phyloP scores from a whole-genome alignment of 2,329 filamentous ascomycete species.

The Apiospora malaysiana region DNA sequence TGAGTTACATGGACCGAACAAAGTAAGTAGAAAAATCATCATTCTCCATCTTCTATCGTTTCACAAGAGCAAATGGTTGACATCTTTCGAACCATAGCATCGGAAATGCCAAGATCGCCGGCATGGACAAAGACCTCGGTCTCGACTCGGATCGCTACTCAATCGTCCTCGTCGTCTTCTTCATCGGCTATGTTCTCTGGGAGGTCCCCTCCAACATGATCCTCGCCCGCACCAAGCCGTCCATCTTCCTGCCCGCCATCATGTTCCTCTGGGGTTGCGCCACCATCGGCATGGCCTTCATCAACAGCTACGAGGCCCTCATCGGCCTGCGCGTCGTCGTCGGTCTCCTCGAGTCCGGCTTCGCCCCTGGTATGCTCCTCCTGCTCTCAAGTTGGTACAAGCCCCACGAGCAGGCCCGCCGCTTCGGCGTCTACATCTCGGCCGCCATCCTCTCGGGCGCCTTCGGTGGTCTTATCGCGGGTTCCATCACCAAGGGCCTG shows the following conservation, averaged over 20 bases:
- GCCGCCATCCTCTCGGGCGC: conserved; percentile 73
- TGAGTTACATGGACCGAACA: conserved; percentile 64
- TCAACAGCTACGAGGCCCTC: conserved; percentile 35
- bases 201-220: conserved; percentile 70
- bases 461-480: conserved; percentile 67
- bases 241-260: conserved; percentile 69
- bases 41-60: not conserved
- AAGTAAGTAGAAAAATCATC: conserved; percentile 44
- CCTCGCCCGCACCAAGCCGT: conserved; percentile 66
- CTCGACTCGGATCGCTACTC: conserved; percentile 68
- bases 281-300: conserved; percentile 39
- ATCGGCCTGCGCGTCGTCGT: conserved; percentile 51
- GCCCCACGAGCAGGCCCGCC: conserved; percentile 38
- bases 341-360: conserved; percentile 54
- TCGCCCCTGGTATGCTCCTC: conserved; percentile 64
- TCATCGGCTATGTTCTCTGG: conserved; percentile 71
- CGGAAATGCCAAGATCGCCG: conserved; percentile 62
- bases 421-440: conserved; percentile 71
- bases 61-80: no score
- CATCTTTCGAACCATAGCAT: conserved; percentile 41
- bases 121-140: conserved; percentile 49
- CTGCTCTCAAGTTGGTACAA: conserved; percentile 73
- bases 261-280: conserved; percentile 57
- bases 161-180: conserved; percentile 65
- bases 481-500: conserved; percentile 60